Evolutionary conservation across 345 rosid genomes (phyloP).

Genomic region (Aurinia saxatilis): DNA sequence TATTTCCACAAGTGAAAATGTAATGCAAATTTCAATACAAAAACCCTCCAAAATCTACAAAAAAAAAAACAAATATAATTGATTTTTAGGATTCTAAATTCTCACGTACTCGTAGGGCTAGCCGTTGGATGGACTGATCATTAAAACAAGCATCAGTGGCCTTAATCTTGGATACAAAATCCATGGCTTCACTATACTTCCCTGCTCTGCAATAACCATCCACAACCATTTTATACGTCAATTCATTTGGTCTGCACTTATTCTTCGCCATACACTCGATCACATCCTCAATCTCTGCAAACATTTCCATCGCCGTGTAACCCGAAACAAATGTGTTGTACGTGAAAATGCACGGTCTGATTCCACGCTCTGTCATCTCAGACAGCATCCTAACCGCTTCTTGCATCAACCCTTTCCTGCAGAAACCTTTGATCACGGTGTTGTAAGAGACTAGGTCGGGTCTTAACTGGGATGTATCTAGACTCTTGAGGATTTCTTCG

Average conservation of each 20-base stretch:
- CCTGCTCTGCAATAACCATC: constrained; percentile 76
- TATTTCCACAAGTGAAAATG: background rate
- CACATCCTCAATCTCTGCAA: constrained; percentile 56
- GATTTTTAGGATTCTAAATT: constrained; percentile 37
- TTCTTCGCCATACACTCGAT: constrained; percentile 65
- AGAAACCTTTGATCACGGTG: constrained; percentile 90
- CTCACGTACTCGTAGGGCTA: constrained; percentile 51
- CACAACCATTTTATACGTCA: constrained; percentile 80
- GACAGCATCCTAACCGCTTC: constrained; percentile 71
- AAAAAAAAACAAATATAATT: background rate
- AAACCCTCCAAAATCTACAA: background rate
- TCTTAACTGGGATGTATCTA: constrained; percentile 37
- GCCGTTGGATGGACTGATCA: constrained; percentile 43
- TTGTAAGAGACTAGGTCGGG: constrained; percentile 83
- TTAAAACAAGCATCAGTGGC: constrained; percentile 44
- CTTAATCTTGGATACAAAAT: constrained; percentile 61
- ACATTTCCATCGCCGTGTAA: constrained; percentile 61
- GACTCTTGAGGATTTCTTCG: constrained; percentile 57
- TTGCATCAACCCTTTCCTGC: constrained; percentile 76
- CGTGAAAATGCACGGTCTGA: constrained; percentile 78
- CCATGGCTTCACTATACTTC: constrained; percentile 68
- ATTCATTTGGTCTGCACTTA: constrained; percentile 61
- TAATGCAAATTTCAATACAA: constrained; percentile 11
- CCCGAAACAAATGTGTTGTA: constrained; percentile 77
- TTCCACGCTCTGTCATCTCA: constrained; percentile 61